Evolutionary conservation across 805 yeast species (phyloP), one percentile per base, ranked within the genome.

Genomic region (Lachancea cidri): DNA sequence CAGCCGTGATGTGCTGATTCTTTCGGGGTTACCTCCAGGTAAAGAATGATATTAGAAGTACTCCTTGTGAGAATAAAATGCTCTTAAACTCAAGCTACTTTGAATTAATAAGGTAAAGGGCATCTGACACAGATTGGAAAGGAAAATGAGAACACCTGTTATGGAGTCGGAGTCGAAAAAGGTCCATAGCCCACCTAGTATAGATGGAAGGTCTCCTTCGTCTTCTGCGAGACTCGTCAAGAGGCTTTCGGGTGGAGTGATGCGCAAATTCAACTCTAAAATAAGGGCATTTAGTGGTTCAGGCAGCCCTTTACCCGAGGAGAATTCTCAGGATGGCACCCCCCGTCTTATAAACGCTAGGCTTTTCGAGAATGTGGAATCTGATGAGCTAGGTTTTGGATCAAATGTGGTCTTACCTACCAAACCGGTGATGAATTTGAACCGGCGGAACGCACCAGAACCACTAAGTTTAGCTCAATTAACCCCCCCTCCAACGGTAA

Each of bases 181-280:
- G 17, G 37, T 57, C 4, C 66, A 60, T 38, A 58, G 65, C 2
- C 66, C 66, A n/a, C 66, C 66, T 18, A 59, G 60, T 38, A 41
- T 50, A 8, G 56, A 49, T 29, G 24, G 41, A 17, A 31, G 17
- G 31, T 29, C 52, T 43, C 36, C 45, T 33, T 33, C 54, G 2
- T 44, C 45, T 2, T 44, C 50, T 3, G 24, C 44, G 2, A 58
- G 60, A 39, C 45, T 58, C 19, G 38, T 58, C 5, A 57, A 48
- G 41, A 46, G 54, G 19, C 30, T 59, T 2, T 55, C 65, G 6
- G 58, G 58, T 7, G 56, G 46, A 18, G 55, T 55, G 2, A 52
- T 57, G 31, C 47, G 51, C 24, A 50, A 51, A 30, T 36, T 55
- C 3, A 39, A 34, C 32, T 58, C 62, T 2, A 44, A 48, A 33